Evolutionary conservation across 2,329 filamentous ascomycete genomes (phyloP).

Genomic region (Chrysosporium keratinophilum): DNA sequence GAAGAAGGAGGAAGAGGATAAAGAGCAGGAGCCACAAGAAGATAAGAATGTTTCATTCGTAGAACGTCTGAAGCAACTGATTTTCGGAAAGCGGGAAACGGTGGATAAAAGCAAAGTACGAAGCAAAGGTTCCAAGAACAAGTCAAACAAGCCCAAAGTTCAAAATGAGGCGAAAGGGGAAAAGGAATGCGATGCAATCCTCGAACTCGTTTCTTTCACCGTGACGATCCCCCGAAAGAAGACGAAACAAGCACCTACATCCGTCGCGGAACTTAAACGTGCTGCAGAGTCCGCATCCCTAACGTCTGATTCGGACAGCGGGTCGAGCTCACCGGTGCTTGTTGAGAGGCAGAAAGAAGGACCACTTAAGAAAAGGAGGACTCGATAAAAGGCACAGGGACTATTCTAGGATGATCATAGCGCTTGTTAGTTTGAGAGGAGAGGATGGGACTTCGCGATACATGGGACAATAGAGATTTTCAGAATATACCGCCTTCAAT

Average conservation of each 20-base stretch:
- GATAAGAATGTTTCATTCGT: background rate
- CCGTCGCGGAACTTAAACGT: background rate
- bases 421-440: no score
- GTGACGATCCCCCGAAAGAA: constrained; percentile 24
- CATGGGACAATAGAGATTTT: no score
- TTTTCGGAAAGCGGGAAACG: background rate
- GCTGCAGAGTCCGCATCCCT: background rate
- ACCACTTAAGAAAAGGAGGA: constrained; percentile 26
- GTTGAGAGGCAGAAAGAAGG: constrained; percentile 23
- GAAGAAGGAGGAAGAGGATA: background rate
- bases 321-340: background rate
- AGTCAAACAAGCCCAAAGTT: background rate
- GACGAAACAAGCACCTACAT: no score
- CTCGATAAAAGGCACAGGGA: background rate
- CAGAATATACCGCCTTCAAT: no score
- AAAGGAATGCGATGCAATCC: background rate
- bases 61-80: background rate
- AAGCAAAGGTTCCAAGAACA: background rate
- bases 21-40: background rate
- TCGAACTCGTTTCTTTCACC: constrained; percentile 26
- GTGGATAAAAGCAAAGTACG: background rate
- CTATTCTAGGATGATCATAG: no score
- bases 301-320: background rate
- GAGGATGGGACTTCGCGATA: no score
- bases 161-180: background rate